These are phyloP conservation scores for Saccharata proteae DNA, from an alignment of 2,329 filamentous ascomycete genomes.

Conservation along the genomic window DNA sequence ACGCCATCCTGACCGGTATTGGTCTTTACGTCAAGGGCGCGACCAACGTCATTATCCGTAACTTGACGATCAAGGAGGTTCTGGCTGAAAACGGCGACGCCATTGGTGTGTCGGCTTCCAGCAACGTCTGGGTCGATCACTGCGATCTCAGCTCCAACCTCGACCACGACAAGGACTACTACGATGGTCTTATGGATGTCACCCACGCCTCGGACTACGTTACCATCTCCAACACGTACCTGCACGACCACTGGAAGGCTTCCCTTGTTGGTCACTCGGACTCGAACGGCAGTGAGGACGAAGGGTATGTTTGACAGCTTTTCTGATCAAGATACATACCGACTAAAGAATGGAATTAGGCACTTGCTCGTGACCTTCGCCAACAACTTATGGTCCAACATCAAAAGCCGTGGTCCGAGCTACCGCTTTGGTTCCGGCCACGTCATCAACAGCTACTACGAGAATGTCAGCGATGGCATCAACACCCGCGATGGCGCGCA, in stretches of 20 bases:
- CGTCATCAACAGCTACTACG: slow-evolving; percentile 42
- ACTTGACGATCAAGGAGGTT: slow-evolving; percentile 42
- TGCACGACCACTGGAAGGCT: slow-evolving; percentile 51
- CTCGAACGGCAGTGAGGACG: slow-evolving; percentile 46
- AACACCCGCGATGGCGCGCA: slow-evolving; percentile 32
- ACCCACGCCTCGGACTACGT: slow-evolving; percentile 53
- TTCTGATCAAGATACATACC: no score
- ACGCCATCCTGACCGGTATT: slow-evolving; percentile 32
- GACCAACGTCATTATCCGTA: slow-evolving; percentile 46
- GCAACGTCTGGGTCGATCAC: slow-evolving; percentile 55
- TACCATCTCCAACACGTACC: slow-evolving; percentile 41
- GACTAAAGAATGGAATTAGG: no score
- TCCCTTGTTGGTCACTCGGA: slow-evolving; percentile 49
- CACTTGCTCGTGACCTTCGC: slow-evolving; percentile 52
- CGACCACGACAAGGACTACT: slow-evolving; percentile 55
- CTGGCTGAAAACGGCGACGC: slow-evolving; percentile 37
- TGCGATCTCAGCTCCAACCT: slow-evolving; percentile 50
- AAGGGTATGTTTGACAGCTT: no score
- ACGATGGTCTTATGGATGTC: slow-evolving; percentile 54
- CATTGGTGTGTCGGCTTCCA: slow-evolving; percentile 36
- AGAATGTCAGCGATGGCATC: slow-evolving; percentile 25
- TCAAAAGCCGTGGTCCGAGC: slow-evolving; percentile 51
- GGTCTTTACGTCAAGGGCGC: slow-evolving; percentile 36
- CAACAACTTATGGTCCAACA: slow-evolving; percentile 54
- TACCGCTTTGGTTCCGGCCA: slow-evolving; percentile 57